A percentile compares a stretch with the other conserved stretches of the same genome.
Conservation (phyloP, 257 asterid species). For the Dorcoceras hygrometricum region DNA sequence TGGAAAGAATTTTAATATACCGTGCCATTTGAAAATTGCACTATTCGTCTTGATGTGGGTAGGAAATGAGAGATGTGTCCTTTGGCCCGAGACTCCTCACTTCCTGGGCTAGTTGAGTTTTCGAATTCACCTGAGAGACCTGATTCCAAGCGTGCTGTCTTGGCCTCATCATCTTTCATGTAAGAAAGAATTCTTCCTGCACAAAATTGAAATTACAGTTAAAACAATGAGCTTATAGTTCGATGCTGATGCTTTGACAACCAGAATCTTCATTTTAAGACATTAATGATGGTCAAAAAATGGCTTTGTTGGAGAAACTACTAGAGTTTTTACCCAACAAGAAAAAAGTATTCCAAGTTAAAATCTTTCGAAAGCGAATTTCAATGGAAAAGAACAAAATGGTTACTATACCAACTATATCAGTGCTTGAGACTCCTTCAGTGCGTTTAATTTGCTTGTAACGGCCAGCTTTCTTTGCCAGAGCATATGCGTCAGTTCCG, state of each 20-base stretch:
- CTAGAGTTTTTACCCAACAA: conserved; percentile 15
- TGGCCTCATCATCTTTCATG: conserved; percentile 38
- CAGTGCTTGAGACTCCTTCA: conserved; percentile 98
- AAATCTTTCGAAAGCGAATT: conserved; percentile 8
- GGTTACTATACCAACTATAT: conserved; percentile 84
- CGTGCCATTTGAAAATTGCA: conserved; percentile 91
- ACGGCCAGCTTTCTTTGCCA: conserved; percentile 89
- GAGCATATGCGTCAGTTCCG: conserved; percentile 95
- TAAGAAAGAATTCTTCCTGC: conserved; percentile 83
- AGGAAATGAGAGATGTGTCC: conserved; percentile 73
- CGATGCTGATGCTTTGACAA: background rate
- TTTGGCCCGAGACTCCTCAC: conserved; percentile 32
- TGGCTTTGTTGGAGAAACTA: background rate
- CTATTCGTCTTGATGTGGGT: conserved; percentile 92
- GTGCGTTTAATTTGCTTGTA: conserved; percentile 97
- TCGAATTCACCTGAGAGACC: conserved; percentile 32
- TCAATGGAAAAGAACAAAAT: conserved; percentile 25
- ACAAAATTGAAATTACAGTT: conserved; percentile 16
- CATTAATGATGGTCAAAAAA: background rate
- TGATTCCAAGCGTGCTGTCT: conserved; percentile 31
- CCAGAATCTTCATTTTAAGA: background rate
- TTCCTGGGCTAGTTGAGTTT: conserved; percentile 26
- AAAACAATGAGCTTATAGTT: conserved; percentile 3
- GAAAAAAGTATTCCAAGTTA: conserved; percentile 13
- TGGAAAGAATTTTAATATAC: conserved; percentile 32